A percentile compares a stretch with the other conserved stretches of the same genome.
phyloP scores from a whole-genome alignment of 768 basidiomycete genomes.

The Auriscalpium orientale region DNA sequence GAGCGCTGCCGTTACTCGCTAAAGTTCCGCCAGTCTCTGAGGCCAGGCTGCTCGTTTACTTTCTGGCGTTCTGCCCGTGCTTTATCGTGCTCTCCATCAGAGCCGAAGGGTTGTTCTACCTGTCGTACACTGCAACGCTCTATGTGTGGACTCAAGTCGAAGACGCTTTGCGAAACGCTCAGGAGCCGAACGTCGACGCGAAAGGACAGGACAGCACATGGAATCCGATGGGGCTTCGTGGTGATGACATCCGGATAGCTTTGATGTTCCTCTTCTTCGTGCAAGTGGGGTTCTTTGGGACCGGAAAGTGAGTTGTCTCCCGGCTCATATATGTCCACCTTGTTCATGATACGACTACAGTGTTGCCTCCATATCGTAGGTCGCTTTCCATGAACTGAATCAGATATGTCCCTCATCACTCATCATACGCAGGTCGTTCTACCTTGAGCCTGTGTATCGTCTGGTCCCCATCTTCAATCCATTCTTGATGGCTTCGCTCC shows the following conservation, averaged over 20 bases:
- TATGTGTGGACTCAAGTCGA: slow-evolving; percentile 67
- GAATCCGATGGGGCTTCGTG: slow-evolving; percentile 13
- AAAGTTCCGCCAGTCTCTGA: slow-evolving; percentile 34
- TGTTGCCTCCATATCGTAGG: slow-evolving; percentile 15
- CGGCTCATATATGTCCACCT: not conserved
- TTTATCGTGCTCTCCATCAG: slow-evolving; percentile 79
- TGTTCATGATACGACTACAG: slow-evolving; percentile 7
- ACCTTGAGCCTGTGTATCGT: slow-evolving; percentile 82
- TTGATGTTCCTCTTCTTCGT: slow-evolving; percentile 83
- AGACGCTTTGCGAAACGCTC: slow-evolving; percentile 19
- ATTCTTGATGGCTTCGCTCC: slow-evolving; percentile 69
- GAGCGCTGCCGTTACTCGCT: slow-evolving; percentile 45
- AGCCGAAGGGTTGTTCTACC: slow-evolving; percentile 74
- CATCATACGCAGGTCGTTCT: slow-evolving; percentile 81
- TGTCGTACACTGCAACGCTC: slow-evolving; percentile 57
- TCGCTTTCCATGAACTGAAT: not conserved
- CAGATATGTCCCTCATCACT: slow-evolving; percentile 18
- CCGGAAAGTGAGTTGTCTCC: slow-evolving; percentile 56
- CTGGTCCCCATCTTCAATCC: slow-evolving; percentile 81
- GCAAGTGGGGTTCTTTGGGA: slow-evolving; percentile 82
- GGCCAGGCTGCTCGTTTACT: slow-evolving; percentile 52
- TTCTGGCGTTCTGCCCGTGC: slow-evolving; percentile 65
- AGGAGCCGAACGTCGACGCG: not conserved
- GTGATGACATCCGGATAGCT: slow-evolving; percentile 64
- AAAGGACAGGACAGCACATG: slow-evolving; percentile 7